Evolutionary conservation across 169 alveolate species (phyloP).

Genomic region (Babesia bigemina): DNA sequence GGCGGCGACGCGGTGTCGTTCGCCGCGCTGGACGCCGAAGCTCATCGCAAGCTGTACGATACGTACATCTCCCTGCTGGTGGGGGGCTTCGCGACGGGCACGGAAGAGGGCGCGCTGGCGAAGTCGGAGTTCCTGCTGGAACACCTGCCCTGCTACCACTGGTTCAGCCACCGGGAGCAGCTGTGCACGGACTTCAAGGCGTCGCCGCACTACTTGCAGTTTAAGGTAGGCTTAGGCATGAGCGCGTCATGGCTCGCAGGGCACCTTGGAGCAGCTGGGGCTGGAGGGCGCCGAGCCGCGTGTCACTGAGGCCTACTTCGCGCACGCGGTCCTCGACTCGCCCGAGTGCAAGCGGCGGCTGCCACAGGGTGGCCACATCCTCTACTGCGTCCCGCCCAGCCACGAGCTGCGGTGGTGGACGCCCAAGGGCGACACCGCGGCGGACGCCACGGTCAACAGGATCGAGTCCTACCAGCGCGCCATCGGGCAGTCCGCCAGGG

Average conservation of each 20-base stretch:
- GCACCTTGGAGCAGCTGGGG: constrained; percentile 24
- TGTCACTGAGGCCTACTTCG: constrained; percentile 51
- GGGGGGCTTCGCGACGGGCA: neutral
- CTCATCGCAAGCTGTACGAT: constrained; percentile 45
- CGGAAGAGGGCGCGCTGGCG: neutral
- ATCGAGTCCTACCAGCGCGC: constrained; percentile 24
- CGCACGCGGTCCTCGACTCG: constrained; percentile 37
- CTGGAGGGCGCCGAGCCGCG: constrained; percentile 40
- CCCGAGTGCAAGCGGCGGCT: constrained; percentile 5
- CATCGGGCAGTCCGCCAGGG: constrained; percentile 31
- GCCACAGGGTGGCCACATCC: neutral
- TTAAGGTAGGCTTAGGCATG: constrained; percentile 24
- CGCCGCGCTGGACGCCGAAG: constrained; percentile 3
- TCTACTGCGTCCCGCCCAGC: constrained; percentile 17
- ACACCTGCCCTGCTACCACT: constrained; percentile 56
- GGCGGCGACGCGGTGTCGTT: neutral
- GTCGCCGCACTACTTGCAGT: constrained; percentile 37
- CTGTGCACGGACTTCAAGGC: constrained; percentile 40
- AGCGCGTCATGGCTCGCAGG: constrained; percentile 1
- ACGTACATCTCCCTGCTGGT: constrained; percentile 42
- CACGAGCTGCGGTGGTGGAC: constrained; percentile 45
- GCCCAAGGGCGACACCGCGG: constrained; percentile 12
- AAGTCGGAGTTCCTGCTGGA: constrained; percentile 39
- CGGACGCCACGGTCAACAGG: constrained; percentile 11
- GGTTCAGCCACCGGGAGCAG: constrained; percentile 60